Percentiles rank a stretch among this genome's conserved stretches.
These are phyloP conservation scores for Drechslera avenae DNA, from an alignment of 2,329 filamentous ascomycete species.

Conservation along the genomic window DNA sequence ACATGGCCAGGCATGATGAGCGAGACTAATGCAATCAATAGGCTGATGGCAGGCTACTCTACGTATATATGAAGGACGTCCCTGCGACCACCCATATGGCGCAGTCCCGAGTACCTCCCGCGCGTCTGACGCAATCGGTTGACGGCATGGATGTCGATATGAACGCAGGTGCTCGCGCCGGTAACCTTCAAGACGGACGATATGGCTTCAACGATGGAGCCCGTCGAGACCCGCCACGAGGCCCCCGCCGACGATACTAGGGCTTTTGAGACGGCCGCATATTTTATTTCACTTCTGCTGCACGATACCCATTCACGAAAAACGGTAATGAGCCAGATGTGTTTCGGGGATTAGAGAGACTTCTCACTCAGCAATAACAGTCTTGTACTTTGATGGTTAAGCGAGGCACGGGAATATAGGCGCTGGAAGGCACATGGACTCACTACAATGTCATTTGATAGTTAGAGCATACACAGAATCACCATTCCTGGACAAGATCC, in stretches of 20 bases:
- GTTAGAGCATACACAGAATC: constrained; percentile 9
- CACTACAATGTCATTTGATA: constrained; percentile 5
- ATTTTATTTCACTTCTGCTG: constrained; percentile 18
- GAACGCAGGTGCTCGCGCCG: constrained; percentile 32
- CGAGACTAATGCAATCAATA: constrained; percentile 48
- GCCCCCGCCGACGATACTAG: constrained; percentile 43
- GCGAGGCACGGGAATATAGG: constrained; percentile 2
- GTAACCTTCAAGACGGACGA: constrained; percentile 52
- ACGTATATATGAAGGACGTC: constrained; percentile 70
- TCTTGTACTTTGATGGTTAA: constrained; percentile 4
- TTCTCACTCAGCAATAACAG: not conserved
- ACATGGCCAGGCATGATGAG: not conserved
- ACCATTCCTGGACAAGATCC: not conserved
- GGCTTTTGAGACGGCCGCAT: not conserved
- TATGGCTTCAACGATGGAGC: constrained; percentile 48
- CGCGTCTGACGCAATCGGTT: constrained; percentile 29
- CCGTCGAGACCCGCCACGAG: constrained; percentile 37
- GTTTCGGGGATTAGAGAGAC: not conserved
- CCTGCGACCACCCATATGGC: constrained; percentile 33
- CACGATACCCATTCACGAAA: constrained; percentile 36
- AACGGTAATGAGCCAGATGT: constrained; percentile 9
- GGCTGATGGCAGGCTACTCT: constrained; percentile 76
- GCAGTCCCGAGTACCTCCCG: constrained; percentile 36
- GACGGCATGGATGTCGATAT: constrained; percentile 53
- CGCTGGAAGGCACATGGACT: not conserved